These are phyloP conservation scores for Talaromyces sp. DNA, from an alignment of 2,329 filamentous ascomycete species.

Conservation along the genomic window DNA sequence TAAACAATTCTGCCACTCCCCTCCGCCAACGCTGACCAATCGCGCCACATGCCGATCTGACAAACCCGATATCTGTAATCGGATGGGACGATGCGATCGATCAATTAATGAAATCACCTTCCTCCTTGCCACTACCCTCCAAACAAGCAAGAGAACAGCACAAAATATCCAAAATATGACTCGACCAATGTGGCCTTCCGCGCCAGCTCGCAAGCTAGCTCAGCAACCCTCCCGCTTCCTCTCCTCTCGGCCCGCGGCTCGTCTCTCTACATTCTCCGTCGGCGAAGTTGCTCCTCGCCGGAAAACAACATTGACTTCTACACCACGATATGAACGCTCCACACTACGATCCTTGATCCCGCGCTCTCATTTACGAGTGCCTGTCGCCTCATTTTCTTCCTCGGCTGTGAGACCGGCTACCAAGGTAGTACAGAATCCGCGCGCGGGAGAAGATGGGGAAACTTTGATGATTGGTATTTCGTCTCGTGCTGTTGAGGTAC, in stretches of 20 bases:
- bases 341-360: not conserved
- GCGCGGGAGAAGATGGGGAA: constrained; percentile 80
- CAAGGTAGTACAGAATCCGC: constrained; percentile 65
- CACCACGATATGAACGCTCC: not conserved
- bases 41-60: constrained; percentile 29
- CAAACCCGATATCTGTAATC: constrained; percentile 29
- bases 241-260: constrained; percentile 25
- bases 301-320: constrained; percentile 10
- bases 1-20: constrained; percentile 29
- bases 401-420: constrained; percentile 39
- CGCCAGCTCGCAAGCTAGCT: constrained; percentile 27
- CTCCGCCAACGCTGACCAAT: constrained; percentile 34
- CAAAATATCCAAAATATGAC: constrained; percentile 29
- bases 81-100: constrained; percentile 18
- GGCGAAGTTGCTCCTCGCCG: constrained; percentile 25
- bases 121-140: not conserved
- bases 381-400: constrained; percentile 37
- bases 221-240: constrained; percentile 24
- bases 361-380: constrained; percentile 18
- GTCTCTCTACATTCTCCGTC: constrained; percentile 34
- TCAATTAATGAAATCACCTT: not conserved
- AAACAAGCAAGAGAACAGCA: no score
- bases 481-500: constrained; percentile 75
- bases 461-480: constrained; percentile 83
- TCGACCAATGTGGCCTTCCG: constrained; percentile 28